Percentiles rank a stretch among this genome's conserved stretches.
Evolutionary conservation across 2,329 filamentous ascomycete genomes (phyloP).

Genomic region (Epichloe typhina): DNA sequence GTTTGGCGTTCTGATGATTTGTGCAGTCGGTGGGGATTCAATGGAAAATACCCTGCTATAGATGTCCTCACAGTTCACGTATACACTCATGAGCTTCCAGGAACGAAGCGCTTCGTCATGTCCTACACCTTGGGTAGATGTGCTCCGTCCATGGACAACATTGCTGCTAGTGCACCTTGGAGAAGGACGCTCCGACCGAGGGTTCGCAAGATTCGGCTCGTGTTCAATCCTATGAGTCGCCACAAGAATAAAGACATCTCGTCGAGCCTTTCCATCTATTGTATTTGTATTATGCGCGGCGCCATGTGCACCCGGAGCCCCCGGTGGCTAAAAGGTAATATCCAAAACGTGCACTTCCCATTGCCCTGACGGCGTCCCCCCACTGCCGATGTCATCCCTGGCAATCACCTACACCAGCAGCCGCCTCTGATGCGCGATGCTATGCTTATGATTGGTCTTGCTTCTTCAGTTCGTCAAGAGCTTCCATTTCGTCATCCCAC

Average conservation of each 20-base stretch:
- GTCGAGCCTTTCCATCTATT: too few relatives aligned
- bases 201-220: too few relatives aligned
- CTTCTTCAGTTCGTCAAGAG: conserved; percentile 27
- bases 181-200: too few relatives aligned
- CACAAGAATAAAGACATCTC: too few relatives aligned
- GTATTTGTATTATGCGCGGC: too few relatives aligned
- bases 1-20: background rate
- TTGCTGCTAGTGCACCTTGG: too few relatives aligned
- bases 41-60: background rate
- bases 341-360: background rate
- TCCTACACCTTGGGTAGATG: background rate
- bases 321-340: too few relatives aligned
- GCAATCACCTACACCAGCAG: background rate
- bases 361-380: background rate
- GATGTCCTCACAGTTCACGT: background rate
- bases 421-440: background rate
- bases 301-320: too few relatives aligned
- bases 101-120: too few relatives aligned
- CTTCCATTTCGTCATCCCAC: conserved; percentile 48
- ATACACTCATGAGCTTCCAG: background rate
- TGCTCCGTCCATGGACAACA: background rate
- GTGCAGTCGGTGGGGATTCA: background rate
- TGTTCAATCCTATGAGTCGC: too few relatives aligned
- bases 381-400: background rate
- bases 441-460: background rate